Evolutionary conservation across 164 flowering plant genomes (phyloP), one percentile per base, ranked within the genome.

Genomic region (Piper betle): DNA sequence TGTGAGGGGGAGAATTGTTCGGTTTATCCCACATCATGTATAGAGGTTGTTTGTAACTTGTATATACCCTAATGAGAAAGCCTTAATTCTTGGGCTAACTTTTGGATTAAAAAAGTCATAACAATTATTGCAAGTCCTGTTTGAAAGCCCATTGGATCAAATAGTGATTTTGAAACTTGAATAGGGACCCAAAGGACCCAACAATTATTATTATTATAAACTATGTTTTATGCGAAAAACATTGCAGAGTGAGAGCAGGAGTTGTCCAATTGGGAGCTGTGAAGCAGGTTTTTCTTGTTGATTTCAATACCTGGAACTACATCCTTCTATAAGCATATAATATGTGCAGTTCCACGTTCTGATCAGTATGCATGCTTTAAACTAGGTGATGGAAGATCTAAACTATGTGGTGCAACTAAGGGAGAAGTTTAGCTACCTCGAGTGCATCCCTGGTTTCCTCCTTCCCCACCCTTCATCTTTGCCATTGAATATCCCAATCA

Each of bases 211-310:
- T 10, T 2, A 10, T 12, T 46, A 46, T 46, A 10, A 3, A 46
- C 6, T 10, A 2, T 9, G 10, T 12, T 46, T 10, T 46, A 46
- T 46, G 12, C 1, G 15, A 46, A 46, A 10, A 10, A 9, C 11
- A 46, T 53, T 75, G 79, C 87, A 92, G 98, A 92, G 96, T 92
- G 42, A 79, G 90, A 75, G 98, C 89, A 83, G 98, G 98, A 55
- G 96, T 92, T 42, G 78, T 92, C 62, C 98, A 92, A 64, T 68
- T 92, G 64, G 98, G 98, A 74, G 71, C 91, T 67, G 74, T 80
- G 61, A 78, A 84, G 75, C 86, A 89, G 94, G 96, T 88, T 16
- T 50, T 60, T 55, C 58, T 60, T 73, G 33, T 0, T 25, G 33
- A 25, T 25, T 25, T 25, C 33, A 25, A 25, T 25, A 71, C 66